Conservation (phyloP, 2,329 filamentous ascomycete genomes). For the Penicillium sp. region DNA sequence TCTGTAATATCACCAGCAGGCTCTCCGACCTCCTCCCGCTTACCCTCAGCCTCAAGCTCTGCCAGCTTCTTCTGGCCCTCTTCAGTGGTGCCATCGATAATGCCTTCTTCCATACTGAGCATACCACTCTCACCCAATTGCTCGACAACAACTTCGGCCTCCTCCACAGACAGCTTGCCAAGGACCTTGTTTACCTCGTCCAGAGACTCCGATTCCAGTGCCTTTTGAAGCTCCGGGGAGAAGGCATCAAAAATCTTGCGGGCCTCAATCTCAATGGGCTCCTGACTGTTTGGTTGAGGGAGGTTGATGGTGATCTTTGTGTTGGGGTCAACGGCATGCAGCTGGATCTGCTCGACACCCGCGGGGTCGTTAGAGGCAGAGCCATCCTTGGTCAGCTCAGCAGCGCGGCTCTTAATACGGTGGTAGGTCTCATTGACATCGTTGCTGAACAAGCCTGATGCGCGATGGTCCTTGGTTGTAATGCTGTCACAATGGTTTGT, state of each 20-base stretch:
- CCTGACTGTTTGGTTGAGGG: slow-evolving; percentile 67
- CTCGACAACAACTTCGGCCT: slow-evolving; percentile 81
- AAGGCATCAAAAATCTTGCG: slow-evolving; percentile 82
- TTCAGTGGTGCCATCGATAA: slow-evolving; percentile 92
- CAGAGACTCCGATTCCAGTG: slow-evolving; percentile 82
- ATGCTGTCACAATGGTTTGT: slow-evolving; percentile 51
- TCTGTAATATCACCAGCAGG: slow-evolving; percentile 52
- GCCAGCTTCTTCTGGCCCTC: slow-evolving; percentile 77
- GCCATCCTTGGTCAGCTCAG: slow-evolving; percentile 67
- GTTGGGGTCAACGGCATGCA: slow-evolving; percentile 91
- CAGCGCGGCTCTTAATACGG: slow-evolving; percentile 74
- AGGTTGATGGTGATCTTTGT: slow-evolving; percentile 89
- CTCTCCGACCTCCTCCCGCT: slow-evolving; percentile 45
- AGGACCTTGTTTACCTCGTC: slow-evolving; percentile 87
- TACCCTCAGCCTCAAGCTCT: slow-evolving; percentile 66
- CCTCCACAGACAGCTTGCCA: slow-evolving; percentile 83
- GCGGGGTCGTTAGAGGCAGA: slow-evolving; percentile 54
- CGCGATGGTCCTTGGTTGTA: slow-evolving; percentile 84
- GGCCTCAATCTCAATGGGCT: slow-evolving; percentile 61
- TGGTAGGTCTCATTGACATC: slow-evolving; percentile 88
- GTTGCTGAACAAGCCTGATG: slow-evolving; percentile 85
- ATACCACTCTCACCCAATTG: slow-evolving; percentile 82
- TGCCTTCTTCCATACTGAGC: slow-evolving; percentile 85
- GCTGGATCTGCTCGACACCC: slow-evolving; percentile 92
- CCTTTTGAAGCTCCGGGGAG: slow-evolving; percentile 74